Evolutionary conservation across 2,329 filamentous ascomycete species (phyloP).

Genomic region (Trichoderma atrobrunneum): DNA sequence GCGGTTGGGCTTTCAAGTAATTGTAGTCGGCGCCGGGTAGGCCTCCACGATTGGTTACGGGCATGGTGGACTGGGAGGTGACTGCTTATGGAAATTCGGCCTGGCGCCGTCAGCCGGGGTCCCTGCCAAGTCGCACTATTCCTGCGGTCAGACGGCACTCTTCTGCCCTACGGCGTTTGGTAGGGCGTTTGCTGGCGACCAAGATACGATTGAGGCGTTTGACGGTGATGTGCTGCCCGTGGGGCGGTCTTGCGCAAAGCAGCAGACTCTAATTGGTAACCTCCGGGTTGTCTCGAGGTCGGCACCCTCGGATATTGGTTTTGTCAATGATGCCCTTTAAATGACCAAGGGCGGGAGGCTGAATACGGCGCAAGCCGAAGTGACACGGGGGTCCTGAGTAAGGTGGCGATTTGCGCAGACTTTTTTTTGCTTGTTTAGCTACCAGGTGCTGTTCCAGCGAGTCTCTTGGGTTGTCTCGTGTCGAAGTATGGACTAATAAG

Average conservation of each 20-base stretch:
- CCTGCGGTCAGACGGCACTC: conserved; percentile 35
- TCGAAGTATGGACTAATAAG: background rate
- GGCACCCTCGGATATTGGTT: conserved; percentile 12
- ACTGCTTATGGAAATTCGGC: conserved; percentile 31
- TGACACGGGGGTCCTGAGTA: background rate
- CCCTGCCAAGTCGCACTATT: conserved; percentile 33
- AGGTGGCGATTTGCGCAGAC: background rate
- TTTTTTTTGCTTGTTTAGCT: background rate
- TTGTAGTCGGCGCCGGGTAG: conserved; percentile 30
- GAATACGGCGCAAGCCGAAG: conserved; percentile 6
- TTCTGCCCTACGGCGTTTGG: conserved; percentile 31
- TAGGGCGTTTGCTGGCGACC: conserved; percentile 27
- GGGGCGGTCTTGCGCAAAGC: conserved; percentile 1
- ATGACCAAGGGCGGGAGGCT: background rate
- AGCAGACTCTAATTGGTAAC: conserved; percentile 16
- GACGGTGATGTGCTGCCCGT: conserved; percentile 15
- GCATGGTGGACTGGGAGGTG: conserved; percentile 29
- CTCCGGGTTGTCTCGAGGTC: conserved; percentile 1
- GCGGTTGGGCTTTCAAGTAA: conserved; percentile 28
- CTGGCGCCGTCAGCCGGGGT: conserved; percentile 34
- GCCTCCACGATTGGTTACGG: conserved; percentile 34
- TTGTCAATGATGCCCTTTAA: background rate
- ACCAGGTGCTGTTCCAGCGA: background rate
- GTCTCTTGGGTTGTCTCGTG: conserved; percentile 7
- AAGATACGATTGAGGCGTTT: conserved; percentile 15